Conservation (phyloP, 805 yeast genomes). For the Myxozyma neotropica region DNA sequence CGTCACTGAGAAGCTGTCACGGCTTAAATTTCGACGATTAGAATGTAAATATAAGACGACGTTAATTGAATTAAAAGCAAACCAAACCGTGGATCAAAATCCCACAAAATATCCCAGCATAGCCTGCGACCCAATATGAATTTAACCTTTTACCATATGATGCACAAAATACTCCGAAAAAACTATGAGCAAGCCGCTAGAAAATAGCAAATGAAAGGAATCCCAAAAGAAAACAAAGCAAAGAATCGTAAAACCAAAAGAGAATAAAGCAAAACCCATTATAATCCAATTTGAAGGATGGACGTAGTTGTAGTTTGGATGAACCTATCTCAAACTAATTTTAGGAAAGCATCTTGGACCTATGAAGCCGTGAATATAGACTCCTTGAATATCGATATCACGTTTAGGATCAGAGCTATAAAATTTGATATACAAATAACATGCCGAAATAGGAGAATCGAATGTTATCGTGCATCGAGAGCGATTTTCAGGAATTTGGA, state of each 20-base stretch:
- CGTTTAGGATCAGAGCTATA: slow-evolving; percentile 30
- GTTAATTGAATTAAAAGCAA: too few relatives aligned
- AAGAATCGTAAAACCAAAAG: too few relatives aligned
- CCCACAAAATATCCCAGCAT: too few relatives aligned
- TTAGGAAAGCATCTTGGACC: slow-evolving; percentile 31
- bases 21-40: too few relatives aligned
- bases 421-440: slow-evolving; percentile 31
- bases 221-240: not conserved
- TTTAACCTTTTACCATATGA: not conserved
- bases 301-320: too few relatives aligned
- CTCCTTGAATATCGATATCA: slow-evolving; percentile 41
- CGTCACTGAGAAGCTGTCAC: too few relatives aligned
- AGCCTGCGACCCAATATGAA: not conserved
- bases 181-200: not conserved
- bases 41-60: too few relatives aligned
- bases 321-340: slow-evolving; percentile 14
- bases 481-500: slow-evolving; percentile 27
- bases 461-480: slow-evolving; percentile 28
- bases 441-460: slow-evolving; percentile 30
- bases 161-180: slow-evolving; percentile 1
- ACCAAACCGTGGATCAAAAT: too few relatives aligned
- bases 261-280: too few relatives aligned
- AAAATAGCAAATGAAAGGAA: not conserved
- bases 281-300: too few relatives aligned
- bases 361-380: slow-evolving; percentile 42